Percentiles rank a stretch among this genome's conserved stretches.
phyloP scores from a whole-genome alignment of 2,329 filamentous ascomycete species.

The Colletotrichum scovillei region DNA sequence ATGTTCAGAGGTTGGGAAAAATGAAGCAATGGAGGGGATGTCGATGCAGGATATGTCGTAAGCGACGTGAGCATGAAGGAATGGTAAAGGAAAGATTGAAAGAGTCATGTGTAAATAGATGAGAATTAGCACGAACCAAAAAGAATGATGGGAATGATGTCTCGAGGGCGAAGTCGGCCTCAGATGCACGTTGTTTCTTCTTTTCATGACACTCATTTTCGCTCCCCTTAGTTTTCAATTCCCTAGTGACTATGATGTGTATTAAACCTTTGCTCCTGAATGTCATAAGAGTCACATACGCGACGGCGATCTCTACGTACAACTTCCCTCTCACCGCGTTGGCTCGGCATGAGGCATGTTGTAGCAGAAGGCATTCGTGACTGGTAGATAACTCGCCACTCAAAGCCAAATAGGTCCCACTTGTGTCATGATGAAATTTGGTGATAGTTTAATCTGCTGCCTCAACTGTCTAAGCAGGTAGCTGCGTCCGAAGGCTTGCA shows the following conservation, averaged over 20 bases:
- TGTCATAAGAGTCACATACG: too few species aligned
- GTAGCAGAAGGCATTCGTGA: too few species aligned
- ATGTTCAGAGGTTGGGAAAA: not conserved
- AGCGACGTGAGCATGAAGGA: not conserved
- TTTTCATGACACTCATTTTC: not conserved
- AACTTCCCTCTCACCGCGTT: too few species aligned
- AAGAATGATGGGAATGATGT: not conserved
- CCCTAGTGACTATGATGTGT: not conserved
- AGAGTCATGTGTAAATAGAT: constrained; percentile 17
- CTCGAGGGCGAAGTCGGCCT: not conserved
- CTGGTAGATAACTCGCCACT: too few species aligned
- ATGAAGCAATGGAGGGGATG: not conserved
- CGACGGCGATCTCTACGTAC: too few species aligned
- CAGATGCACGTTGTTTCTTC: not conserved
- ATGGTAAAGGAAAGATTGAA: not conserved
- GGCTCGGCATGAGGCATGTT: too few species aligned
- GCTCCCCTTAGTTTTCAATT: not conserved
- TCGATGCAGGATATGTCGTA: not conserved
- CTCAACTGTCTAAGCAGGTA: too few species aligned
- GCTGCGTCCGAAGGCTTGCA: too few species aligned
- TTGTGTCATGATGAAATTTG: too few species aligned
- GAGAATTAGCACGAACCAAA: not conserved
- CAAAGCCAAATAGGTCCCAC: too few species aligned
- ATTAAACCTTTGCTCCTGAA: not conserved
- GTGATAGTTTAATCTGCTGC: too few species aligned